Conservation (phyloP, 495 filamentous ascomycete species). For the Lindgomyces ingoldianus region DNA sequence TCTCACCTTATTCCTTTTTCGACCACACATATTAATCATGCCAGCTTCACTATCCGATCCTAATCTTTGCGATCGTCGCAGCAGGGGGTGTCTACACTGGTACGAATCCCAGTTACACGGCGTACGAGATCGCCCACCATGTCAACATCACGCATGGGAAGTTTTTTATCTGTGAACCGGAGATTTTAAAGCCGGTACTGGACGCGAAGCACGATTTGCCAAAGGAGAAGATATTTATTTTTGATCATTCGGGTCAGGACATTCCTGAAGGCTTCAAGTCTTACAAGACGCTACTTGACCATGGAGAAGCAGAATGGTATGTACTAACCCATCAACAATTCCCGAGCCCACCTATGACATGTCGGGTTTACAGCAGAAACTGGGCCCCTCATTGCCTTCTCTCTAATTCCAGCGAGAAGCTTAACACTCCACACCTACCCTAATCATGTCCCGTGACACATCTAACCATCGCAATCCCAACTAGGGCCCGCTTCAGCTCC, state of each 20-base stretch:
- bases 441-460: no score
- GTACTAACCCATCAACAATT: conserved; percentile 22
- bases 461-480: no score
- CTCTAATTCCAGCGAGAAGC: no score
- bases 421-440: no score
- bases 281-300: conserved; percentile 17
- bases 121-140: conserved; percentile 67
- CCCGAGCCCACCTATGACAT: no score
- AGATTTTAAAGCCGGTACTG: conserved; percentile 10
- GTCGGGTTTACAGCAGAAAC: no score
- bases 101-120: conserved; percentile 67
- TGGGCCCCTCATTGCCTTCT: no score
- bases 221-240: conserved; percentile 37
- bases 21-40: no score
- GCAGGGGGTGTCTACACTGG: conserved; percentile 75
- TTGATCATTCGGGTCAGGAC: conserved; percentile 24
- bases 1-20: no score
- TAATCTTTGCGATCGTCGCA: conserved; percentile 62
- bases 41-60: conserved; percentile 11
- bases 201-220: conserved; percentile 11
- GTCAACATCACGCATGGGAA: conserved; percentile 62
- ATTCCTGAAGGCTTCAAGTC: conserved; percentile 23
- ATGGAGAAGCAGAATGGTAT: conserved; percentile 27
- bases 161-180: conserved; percentile 42
- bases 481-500: no score